phyloP scores from a whole-genome alignment of 768 basidiomycete species.

The Gelatoporia subvermispora region DNA sequence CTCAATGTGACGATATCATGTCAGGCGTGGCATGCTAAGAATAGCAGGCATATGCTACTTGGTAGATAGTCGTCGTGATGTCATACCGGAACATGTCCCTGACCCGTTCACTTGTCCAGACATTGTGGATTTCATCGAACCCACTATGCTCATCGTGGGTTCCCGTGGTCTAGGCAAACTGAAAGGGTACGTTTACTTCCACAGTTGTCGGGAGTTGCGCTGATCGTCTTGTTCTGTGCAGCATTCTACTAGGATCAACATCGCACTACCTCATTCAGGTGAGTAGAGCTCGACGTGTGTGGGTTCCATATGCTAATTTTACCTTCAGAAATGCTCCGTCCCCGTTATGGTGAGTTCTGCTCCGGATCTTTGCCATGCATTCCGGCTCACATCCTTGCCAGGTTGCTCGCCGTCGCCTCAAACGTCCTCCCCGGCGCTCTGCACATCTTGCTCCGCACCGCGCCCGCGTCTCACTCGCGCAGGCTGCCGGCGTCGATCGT shows the following conservation, averaged over 20 bases:
- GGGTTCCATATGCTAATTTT: no score
- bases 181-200: slow-evolving; percentile 59
- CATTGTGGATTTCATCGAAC: slow-evolving; percentile 82
- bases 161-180: slow-evolving; percentile 86
- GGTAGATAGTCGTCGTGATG: slow-evolving; percentile 35
- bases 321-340: slow-evolving; percentile 76
- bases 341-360: slow-evolving; percentile 71
- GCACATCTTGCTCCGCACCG: slow-evolving; percentile 82
- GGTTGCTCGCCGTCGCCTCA: slow-evolving; percentile 84
- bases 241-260: slow-evolving; percentile 90
- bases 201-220: not conserved
- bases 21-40: slow-evolving; percentile 98
- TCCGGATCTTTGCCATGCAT: slow-evolving; percentile 1
- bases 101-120: slow-evolving; percentile 33
- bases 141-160: slow-evolving; percentile 91
- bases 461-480: slow-evolving; percentile 78
- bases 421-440: slow-evolving; percentile 75
- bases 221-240: slow-evolving; percentile 24
- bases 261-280: slow-evolving; percentile 92
- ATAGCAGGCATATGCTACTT: slow-evolving; percentile 82
- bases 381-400: slow-evolving; percentile 10
- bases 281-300: slow-evolving; percentile 8
- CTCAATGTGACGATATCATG: slow-evolving; percentile 85
- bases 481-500: slow-evolving; percentile 81
- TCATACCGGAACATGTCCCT: not conserved